Evolutionary conservation across 1,284 basidiomycete species (phyloP), one percentile per base, ranked within the genome.

Genomic region (Phaffia rhodozyma): DNA sequence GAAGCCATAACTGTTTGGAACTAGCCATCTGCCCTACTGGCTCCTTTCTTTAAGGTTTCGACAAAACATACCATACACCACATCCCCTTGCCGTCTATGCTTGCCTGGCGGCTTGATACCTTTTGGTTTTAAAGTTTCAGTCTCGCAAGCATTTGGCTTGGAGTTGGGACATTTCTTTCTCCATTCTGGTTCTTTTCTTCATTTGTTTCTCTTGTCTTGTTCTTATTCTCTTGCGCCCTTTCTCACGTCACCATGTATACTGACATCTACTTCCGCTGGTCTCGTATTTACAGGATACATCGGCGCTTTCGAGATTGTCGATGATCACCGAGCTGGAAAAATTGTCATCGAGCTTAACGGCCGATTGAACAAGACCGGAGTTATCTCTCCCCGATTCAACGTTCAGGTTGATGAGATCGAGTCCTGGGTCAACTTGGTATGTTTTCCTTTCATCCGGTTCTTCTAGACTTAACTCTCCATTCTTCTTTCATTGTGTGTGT

Each of bases 281-380:
- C n/a, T 29, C 34, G 51, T 23, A 6, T 49, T n/a, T 53, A 9
- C 71, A 97, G 93, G 92, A 68, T 97, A 97, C 84, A 97, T 97
- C 69, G 92, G 92, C 73, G 94, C 98, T 81, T 98, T 98, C 75
- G 94, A 97, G 80, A 89, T 97, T 78, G 87, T 99, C 75, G 96
- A 99, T 75, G 96, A 99, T 81, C 96, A 98, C 80, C 92, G 96
- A 69, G 87, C 91, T 21, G 92, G 92, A 75, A 99, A 99, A 82
- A 90, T 99, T 71, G 93, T 99, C 72, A 84, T 98, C 71, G 92
- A 98, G 79, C 86, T 99, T 68, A 97, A 97, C 77, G 96, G 96
- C 66, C 89, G 92, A 67, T 84, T 99, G 72, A 99, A 98, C 85
- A 98, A 99, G 82, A 86, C 85, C 25, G 96, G 94, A 75, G 96